Percentiles rank a stretch among this genome's conserved stretches.
These are phyloP conservation scores for Populus hybrid DNA, from an alignment of 441 rosid genomes.

Conservation along the genomic window DNA sequence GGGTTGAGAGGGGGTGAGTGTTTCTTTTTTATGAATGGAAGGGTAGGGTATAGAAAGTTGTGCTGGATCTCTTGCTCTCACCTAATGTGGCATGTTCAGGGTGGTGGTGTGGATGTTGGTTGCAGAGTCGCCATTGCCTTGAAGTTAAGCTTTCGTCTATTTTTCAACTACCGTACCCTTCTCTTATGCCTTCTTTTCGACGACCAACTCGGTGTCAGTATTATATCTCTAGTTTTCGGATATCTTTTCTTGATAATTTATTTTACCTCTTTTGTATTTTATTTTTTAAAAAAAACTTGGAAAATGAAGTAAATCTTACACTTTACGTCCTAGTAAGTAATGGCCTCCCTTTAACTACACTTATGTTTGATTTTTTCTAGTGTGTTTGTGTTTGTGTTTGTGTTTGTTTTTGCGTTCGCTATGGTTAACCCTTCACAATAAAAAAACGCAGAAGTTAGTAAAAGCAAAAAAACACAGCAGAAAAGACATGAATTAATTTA, in stretches of 20 bases:
- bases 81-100: conserved; percentile 44
- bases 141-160: conserved; percentile 73
- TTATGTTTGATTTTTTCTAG: no score
- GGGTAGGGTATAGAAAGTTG: conserved; percentile 15
- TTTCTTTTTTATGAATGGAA: conserved; percentile 35
- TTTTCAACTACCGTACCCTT: conserved; percentile 35
- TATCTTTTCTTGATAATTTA: not conserved
- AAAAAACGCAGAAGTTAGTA: no score
- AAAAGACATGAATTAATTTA: no score
- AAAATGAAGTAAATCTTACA: not conserved
- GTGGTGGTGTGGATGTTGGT: conserved; percentile 41
- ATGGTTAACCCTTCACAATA: no score
- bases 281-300: not conserved
- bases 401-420: no score
- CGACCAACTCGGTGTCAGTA: not conserved
- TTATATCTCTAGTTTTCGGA: not conserved
- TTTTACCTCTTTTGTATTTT: no score
- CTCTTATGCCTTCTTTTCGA: conserved; percentile 5
- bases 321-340: not conserved
- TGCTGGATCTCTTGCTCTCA: conserved; percentile 15
- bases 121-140: conserved; percentile 95
- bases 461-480: no score
- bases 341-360: not conserved
- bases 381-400: no score
- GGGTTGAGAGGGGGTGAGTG: conserved; percentile 15